A percentile compares a stretch with the other conserved stretches of the same genome.
Evolutionary conservation across 805 yeast genomes (phyloP).

Genomic region (Wickerhamomyces bovis): DNA sequence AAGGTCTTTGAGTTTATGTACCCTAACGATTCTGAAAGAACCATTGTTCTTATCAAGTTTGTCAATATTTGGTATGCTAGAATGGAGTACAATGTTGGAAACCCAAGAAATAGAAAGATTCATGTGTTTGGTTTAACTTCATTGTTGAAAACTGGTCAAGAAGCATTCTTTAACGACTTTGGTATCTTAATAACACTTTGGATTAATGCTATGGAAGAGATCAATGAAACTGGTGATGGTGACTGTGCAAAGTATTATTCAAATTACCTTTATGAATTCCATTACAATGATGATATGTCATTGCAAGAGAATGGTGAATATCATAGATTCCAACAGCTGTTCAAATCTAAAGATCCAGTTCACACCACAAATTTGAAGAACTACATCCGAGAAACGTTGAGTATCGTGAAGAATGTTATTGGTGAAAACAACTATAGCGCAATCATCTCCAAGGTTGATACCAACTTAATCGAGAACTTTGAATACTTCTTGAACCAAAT

Average conservation of each 20-base stretch:
- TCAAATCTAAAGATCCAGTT: conserved; percentile 42
- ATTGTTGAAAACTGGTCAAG: conserved; percentile 34
- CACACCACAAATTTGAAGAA: conserved; percentile 45
- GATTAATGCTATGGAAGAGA: conserved; percentile 63
- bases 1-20: conserved; percentile 25
- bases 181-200: conserved; percentile 34
- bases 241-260: conserved; percentile 50
- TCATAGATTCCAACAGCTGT: conserved; percentile 33
- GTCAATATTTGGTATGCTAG: conserved; percentile 36
- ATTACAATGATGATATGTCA: conserved; percentile 17
- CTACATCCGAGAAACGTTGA: conserved; percentile 31
- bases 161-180: conserved; percentile 25
- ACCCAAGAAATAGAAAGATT: conserved; percentile 69
- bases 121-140: conserved; percentile 57
- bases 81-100: conserved; percentile 51
- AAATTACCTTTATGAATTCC: conserved; percentile 29
- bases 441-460: conserved; percentile 7
- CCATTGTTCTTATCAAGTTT: conserved; percentile 24
- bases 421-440: conserved; percentile 10
- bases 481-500: conserved; percentile 16
- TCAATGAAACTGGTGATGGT: conserved; percentile 54
- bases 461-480: conserved; percentile 19
- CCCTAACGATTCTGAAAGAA: conserved; percentile 21
- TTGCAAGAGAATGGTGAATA: conserved; percentile 36
- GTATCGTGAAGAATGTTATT: conserved; percentile 6